Evolutionary conservation across 306 rosid genomes (phyloP).

Genomic region (Biancaea sappan): DNA sequence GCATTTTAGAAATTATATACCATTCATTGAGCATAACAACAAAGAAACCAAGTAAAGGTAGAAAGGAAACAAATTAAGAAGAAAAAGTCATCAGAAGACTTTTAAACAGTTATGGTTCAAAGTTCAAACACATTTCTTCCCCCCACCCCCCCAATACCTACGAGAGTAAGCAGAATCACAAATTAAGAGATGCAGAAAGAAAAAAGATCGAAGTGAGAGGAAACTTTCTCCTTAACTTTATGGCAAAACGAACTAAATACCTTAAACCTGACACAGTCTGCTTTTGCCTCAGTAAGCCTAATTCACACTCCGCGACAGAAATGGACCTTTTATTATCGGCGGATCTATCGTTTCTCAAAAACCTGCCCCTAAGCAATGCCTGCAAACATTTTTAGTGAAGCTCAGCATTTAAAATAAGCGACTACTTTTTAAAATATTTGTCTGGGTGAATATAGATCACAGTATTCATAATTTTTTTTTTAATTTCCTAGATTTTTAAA

Average conservation of each 20-base stretch:
- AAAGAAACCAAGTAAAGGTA: neutral
- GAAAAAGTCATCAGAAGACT: neutral
- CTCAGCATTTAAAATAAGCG: neutral
- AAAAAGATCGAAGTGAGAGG: neutral
- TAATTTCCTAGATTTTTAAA: constrained; percentile 25
- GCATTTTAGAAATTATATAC: neutral
- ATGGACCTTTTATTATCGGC: constrained; percentile 61
- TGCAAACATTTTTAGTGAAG: constrained; percentile 44
- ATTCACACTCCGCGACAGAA: constrained; percentile 78
- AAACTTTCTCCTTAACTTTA: neutral
- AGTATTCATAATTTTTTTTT: constrained; percentile 6
- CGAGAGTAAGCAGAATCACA: neutral
- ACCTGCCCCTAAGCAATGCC: constrained; percentile 96
- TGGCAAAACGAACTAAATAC: constrained; percentile 42
- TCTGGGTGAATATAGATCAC: neutral
- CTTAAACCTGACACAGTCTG: constrained; percentile 90
- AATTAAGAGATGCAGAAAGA: neutral
- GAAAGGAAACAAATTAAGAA: neutral
- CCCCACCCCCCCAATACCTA: neutral
- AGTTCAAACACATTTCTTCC: neutral
- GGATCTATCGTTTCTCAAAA: constrained; percentile 77
- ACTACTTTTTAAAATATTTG: constrained; percentile 22
- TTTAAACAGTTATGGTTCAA: neutral
- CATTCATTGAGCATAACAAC: neutral
- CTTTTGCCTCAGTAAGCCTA: constrained; percentile 83